These are phyloP conservation scores for Protomyces inundatus DNA, from an alignment of 1,139 yeast genomes.

Conservation along the genomic window DNA sequence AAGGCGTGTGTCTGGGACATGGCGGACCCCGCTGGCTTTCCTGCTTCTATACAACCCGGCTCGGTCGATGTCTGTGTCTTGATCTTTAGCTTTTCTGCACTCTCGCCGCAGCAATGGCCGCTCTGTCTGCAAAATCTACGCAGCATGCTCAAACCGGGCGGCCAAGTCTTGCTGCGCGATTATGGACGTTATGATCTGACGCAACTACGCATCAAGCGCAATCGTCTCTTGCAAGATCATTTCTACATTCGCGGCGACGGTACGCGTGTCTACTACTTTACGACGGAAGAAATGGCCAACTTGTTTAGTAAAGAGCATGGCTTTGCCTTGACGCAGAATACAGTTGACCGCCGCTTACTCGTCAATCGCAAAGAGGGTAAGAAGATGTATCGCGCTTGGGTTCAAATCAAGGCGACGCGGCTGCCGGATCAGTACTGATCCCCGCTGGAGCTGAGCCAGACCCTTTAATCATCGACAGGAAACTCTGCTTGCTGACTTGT, in stretches of 20 bases:
- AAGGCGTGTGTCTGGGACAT: conserved; percentile 94
- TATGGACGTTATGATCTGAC: conserved; percentile 95
- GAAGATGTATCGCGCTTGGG: conserved; percentile 96
- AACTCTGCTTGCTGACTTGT: conserved; percentile 27
- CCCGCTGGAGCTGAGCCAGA: background rate
- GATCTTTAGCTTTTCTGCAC: conserved; percentile 90
- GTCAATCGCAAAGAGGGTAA: conserved; percentile 87
- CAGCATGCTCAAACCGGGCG: conserved; percentile 80
- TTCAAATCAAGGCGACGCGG: conserved; percentile 45
- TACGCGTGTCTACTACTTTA: conserved; percentile 90
- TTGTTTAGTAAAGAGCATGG: conserved; percentile 47
- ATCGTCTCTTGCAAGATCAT: conserved; percentile 80
- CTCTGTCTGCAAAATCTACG: conserved; percentile 64
- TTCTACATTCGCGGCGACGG: conserved; percentile 98
- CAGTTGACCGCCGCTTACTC: conserved; percentile 80
- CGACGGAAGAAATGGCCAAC: conserved; percentile 74
- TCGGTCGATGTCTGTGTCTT: conserved; percentile 86
- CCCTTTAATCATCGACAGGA: conserved; percentile 27
- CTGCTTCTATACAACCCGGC: conserved; percentile 73
- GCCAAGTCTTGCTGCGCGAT: conserved; percentile 81
- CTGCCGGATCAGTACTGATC: background rate
- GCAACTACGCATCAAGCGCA: conserved; percentile 87
- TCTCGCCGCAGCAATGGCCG: conserved; percentile 87
- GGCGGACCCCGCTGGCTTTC: conserved; percentile 66
- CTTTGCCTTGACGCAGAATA: conserved; percentile 70